These are phyloP conservation scores for Boletus rubropictus DNA, from an alignment of 768 basidiomycete species.

Conservation along the genomic window DNA sequence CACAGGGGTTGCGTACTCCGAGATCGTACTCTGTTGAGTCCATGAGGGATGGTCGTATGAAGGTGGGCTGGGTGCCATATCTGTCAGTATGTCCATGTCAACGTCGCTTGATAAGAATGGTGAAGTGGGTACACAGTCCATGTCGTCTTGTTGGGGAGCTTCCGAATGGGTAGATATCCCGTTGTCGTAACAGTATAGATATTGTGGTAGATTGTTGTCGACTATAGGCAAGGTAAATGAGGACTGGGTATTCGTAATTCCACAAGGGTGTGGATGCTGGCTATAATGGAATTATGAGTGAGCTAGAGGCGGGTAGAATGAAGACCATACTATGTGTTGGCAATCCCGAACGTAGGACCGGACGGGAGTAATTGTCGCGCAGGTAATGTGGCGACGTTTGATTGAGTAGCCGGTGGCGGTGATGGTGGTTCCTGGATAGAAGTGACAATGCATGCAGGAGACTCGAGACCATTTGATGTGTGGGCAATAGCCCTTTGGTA, in stretches of 20 bases:
- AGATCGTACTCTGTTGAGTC: background rate
- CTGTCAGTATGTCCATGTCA: constrained; percentile 11
- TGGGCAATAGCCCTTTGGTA: background rate
- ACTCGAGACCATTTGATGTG: background rate
- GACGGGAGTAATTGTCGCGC: background rate
- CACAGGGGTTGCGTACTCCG: background rate
- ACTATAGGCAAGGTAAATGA: background rate
- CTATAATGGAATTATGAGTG: background rate
- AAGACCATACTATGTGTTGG: background rate
- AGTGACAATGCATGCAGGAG: background rate
- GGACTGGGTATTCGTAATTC: background rate
- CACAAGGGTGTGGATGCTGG: background rate
- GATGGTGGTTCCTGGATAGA: background rate
- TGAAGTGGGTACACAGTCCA: constrained; percentile 11
- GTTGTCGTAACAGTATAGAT: background rate
- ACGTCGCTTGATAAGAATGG: constrained; percentile 2
- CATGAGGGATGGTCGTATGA: background rate
- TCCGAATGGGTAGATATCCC: background rate
- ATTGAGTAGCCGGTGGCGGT: background rate
- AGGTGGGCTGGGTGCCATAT: background rate
- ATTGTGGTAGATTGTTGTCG: background rate
- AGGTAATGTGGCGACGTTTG: background rate
- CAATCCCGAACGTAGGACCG: background rate
- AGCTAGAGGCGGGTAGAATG: background rate
- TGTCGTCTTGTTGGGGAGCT: constrained; percentile 2